These are phyloP conservation scores for Dichomitus squalens DNA, from an alignment of 1,284 basidiomycete genomes.

Conservation along the genomic window DNA sequence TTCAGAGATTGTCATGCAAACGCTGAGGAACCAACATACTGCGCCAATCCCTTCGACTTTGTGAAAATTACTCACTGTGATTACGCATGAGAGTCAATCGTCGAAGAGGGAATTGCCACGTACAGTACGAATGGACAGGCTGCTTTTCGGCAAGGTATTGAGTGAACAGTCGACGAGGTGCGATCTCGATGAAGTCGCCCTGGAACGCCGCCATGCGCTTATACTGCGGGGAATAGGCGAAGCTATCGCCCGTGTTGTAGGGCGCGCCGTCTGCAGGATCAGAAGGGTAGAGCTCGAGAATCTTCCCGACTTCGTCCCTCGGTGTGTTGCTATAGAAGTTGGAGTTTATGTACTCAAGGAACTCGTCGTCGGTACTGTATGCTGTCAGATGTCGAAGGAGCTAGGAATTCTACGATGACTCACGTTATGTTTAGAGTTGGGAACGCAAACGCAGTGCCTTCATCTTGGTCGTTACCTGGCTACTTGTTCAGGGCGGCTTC, in stretches of 20 bases:
- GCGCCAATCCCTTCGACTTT: no score
- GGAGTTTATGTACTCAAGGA: constrained; percentile 14
- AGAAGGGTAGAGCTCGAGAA: constrained; percentile 35
- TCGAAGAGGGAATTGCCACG: constrained; percentile 9
- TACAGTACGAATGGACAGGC: constrained; percentile 50
- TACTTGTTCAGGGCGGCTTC: no score
- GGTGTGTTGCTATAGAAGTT: constrained; percentile 13
- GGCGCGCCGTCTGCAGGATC: constrained; percentile 51
- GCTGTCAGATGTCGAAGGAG: no score
- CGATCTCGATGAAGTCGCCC: constrained; percentile 53
- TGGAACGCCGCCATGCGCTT: constrained; percentile 52
- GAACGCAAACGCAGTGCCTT: constrained; percentile 34
- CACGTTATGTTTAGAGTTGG: constrained; percentile 15
- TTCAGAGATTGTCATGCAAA: no score
- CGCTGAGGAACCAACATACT: no score
- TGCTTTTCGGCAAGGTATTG: constrained; percentile 43
- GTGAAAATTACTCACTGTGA: constrained; percentile 45
- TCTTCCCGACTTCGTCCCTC: background rate
- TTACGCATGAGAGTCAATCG: background rate
- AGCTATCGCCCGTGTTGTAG: constrained; percentile 45
- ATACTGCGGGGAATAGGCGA: constrained; percentile 48
- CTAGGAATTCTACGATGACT: no score
- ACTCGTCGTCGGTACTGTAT: constrained; percentile 21
- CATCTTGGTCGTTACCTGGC: no score
- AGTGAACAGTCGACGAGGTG: constrained; percentile 37